Percentiles rank a stretch among this genome's conserved stretches.
These are phyloP conservation scores for Globisporangium orthogonon DNA, from an alignment of 352 stramenopile genomes.

Conservation along the genomic window DNA sequence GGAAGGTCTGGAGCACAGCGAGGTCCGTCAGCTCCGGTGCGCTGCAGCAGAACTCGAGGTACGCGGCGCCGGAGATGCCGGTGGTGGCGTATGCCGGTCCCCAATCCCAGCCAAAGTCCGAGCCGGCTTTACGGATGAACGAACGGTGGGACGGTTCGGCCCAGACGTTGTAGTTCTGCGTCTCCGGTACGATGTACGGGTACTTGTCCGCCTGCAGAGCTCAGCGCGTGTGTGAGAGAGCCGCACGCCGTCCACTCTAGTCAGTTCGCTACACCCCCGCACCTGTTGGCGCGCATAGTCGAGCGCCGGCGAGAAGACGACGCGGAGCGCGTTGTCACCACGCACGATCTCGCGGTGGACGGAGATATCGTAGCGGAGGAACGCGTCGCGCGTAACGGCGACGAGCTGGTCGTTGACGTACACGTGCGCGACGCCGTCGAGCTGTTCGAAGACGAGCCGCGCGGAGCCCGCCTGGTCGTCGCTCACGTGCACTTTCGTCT, in stretches of 20 bases:
- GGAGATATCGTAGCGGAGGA: slow-evolving; percentile 49
- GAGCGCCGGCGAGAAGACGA: slow-evolving; percentile 51
- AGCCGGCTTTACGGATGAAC: slow-evolving; percentile 82
- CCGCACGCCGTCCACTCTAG: too few species aligned
- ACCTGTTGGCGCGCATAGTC: slow-evolving; percentile 44
- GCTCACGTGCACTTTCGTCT: slow-evolving; percentile 33
- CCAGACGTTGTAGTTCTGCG: slow-evolving; percentile 75
- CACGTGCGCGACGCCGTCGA: slow-evolving; percentile 67
- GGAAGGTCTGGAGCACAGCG: slow-evolving; percentile 39
- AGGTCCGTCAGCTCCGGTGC: slow-evolving; percentile 24
- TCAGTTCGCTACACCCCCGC: not conserved
- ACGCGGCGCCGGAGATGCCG: slow-evolving; percentile 51
- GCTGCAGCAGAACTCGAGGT: slow-evolving; percentile 27
- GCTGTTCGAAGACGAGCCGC: slow-evolving; percentile 48
- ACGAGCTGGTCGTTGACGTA: slow-evolving; percentile 56
- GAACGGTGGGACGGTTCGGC: slow-evolving; percentile 67
- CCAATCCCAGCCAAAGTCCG: slow-evolving; percentile 88
- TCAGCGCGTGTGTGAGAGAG: not conserved
- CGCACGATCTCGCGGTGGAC: slow-evolving; percentile 15
- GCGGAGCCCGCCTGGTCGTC: slow-evolving; percentile 1
- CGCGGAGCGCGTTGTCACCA: slow-evolving; percentile 40
- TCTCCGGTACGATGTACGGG: slow-evolving; percentile 73
- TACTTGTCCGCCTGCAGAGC: slow-evolving; percentile 37
- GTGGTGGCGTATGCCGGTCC: slow-evolving; percentile 62
- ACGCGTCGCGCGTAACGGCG: slow-evolving; percentile 49